phyloP scores from a whole-genome alignment of 208 protist genomes.

The Lotmaria passim region DNA sequence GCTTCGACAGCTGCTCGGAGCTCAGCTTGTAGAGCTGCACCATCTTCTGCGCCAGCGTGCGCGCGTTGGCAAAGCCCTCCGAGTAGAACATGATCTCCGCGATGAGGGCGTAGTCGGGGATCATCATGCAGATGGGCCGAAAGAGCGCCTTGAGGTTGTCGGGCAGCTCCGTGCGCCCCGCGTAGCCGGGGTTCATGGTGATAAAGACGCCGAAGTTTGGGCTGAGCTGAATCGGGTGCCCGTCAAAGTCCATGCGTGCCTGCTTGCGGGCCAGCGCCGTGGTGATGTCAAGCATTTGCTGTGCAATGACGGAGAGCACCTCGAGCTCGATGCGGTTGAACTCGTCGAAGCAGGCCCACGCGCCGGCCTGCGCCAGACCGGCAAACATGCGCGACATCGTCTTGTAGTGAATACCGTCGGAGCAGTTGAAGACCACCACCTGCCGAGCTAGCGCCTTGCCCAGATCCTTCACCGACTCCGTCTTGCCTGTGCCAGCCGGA shows the following conservation, averaged over 20 bases:
- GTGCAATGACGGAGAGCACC: constrained; percentile 96
- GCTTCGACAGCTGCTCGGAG: constrained; percentile 96
- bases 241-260: constrained; percentile 93
- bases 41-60: constrained; percentile 95
- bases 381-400: constrained; percentile 97
- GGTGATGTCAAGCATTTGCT: constrained; percentile 96
- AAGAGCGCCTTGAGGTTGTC: constrained; percentile 98
- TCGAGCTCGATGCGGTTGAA: constrained; percentile 98
- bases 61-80: constrained; percentile 96
- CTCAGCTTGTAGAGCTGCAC: constrained; percentile 96
- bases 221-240: constrained; percentile 91
- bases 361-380: constrained; percentile 93
- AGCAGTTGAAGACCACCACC: constrained; percentile 97
- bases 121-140: constrained; percentile 97
- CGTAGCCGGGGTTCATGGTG: constrained; percentile 99
- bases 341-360: constrained; percentile 98
- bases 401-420: constrained; percentile 97
- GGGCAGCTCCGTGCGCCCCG: constrained; percentile 96
- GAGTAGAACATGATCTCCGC: constrained; percentile 98
- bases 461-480: constrained; percentile 97
- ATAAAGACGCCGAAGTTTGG: constrained; percentile 96
- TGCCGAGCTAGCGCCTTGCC: constrained; percentile 91
- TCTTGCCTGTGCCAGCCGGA: constrained; percentile 97
- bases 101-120: constrained; percentile 97
- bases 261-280: constrained; percentile 88